Conservation (phyloP, 2,329 filamentous ascomycete genomes). For the Curvularia sp. region DNA sequence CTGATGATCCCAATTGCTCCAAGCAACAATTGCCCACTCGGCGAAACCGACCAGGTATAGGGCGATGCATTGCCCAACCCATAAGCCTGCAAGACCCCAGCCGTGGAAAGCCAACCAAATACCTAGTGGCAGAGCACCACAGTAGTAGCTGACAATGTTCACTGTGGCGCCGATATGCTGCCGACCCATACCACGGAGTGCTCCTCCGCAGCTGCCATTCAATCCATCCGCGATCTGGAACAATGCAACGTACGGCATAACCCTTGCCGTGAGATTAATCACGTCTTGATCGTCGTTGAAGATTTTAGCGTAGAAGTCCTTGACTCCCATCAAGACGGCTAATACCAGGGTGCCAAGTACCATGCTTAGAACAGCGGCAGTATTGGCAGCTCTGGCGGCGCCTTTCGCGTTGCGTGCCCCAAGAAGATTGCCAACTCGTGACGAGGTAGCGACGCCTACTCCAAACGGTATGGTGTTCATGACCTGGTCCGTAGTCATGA, state of each 20-base stretch:
- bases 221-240: constrained; percentile 91
- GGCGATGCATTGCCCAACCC: constrained; percentile 77
- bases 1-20: constrained; percentile 78
- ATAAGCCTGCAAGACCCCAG: constrained; percentile 80
- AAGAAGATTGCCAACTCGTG: constrained; percentile 79
- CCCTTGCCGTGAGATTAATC: constrained; percentile 72
- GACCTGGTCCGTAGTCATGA: constrained; percentile 88
- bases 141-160: constrained; percentile 84
- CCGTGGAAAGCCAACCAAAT: constrained; percentile 86
- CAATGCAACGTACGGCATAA: constrained; percentile 85
- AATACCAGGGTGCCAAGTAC: constrained; percentile 72
- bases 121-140: constrained; percentile 78
- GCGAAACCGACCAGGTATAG: constrained; percentile 78
- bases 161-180: constrained; percentile 85
- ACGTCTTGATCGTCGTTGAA: constrained; percentile 82
- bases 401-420: constrained; percentile 70
- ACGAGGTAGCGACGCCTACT: constrained; percentile 79
- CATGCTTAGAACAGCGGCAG: constrained; percentile 75
- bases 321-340: constrained; percentile 71
- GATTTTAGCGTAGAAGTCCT: constrained; percentile 74
- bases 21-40: constrained; percentile 80
- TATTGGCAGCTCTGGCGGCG: constrained; percentile 75
- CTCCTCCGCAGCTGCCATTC: constrained; percentile 83
- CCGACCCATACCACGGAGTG: constrained; percentile 80
- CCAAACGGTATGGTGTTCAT: constrained; percentile 88